Base-by-base conservation (phyloP, 345 rosid genomes). In the Combretum micranthum region DNA sequence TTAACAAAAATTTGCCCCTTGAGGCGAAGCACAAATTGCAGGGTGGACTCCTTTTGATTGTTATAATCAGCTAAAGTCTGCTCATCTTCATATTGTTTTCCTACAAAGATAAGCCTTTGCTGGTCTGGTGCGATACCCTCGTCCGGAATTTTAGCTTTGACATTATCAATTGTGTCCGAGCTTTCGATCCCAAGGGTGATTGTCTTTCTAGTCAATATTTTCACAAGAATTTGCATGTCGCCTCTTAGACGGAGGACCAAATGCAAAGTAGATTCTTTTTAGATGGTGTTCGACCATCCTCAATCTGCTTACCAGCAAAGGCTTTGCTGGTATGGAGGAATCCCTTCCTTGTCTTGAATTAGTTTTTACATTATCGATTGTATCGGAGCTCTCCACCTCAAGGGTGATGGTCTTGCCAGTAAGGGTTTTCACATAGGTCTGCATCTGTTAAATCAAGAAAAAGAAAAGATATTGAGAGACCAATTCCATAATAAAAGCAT, bases 11-110 rank as follows among this genome's bases (percentile, higher is more conserved):
- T 56, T 47, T 56, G 59, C 59, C 39, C 43, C 25, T n/a, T 56
- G 14, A 63, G 59, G 44, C 67, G 67, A 39, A 63, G 67, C 12
- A 63, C 67, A 52, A 63, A 47, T 20, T 63, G 67, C 26, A 63
- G 67, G 26, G 67, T 62, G 6, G 65, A 61, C 47, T 61, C 65
- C 47, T 61, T 61, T 22, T 61, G 65, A 20, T 50, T 61, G 53
- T 62, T 62, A 12, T 62, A 58, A 50, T 58, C 62, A 7, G 62
- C 62, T 43, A 58, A 52, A 25, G 59, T 56, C 14, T 49, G 20
- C 3, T 49, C 59, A 56, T 56, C 59, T 20, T 56, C 59, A 13
- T 42, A 37, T 20, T 56, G 59, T 15, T 56, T 56, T 1, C 59
- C 59, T 0, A 49, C 59, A 43, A 56, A 56, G 8, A 56, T 56